Evolutionary conservation across 345 rosid genomes (phyloP).

Genomic region (Murraya koenigii): DNA sequence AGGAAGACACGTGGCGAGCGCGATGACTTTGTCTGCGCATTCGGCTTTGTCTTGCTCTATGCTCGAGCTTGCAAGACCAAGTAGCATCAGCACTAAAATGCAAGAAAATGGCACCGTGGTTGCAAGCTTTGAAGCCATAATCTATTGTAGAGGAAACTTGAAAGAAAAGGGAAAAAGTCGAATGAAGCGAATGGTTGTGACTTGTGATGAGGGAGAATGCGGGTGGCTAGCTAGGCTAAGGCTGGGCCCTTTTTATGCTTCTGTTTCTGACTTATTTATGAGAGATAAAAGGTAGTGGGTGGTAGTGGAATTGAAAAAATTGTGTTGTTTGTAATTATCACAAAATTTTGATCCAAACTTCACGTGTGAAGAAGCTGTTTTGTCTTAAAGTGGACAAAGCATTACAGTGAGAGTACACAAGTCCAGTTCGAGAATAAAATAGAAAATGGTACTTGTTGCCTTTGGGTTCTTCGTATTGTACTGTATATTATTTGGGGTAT

Average conservation of each 20-base stretch:
- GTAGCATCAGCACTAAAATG: conserved; percentile 21
- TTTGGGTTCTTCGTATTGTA: too few species aligned
- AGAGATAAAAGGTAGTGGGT: not conserved
- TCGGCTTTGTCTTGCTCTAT: conserved; percentile 60
- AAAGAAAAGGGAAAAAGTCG: not conserved
- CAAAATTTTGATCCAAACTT: not conserved
- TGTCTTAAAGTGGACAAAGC: not conserved
- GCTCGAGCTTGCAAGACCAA: conserved; percentile 41
- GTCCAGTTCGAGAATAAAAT: too few species aligned
- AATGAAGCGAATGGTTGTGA: not conserved
- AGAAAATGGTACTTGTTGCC: not conserved
- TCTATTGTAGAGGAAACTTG: not conserved
- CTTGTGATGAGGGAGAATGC: not conserved
- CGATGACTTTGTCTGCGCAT: conserved; percentile 49
- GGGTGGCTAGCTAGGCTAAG: too few species aligned
- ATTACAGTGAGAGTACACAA: not conserved
- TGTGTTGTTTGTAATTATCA: not conserved
- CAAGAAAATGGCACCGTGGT: not conserved
- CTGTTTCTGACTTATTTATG: not conserved
- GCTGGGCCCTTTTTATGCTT: not conserved
- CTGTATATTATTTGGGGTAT: too few species aligned
- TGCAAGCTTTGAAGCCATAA: conserved; percentile 9
- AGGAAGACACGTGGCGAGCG: conserved; percentile 62
- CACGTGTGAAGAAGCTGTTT: not conserved
- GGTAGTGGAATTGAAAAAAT: not conserved